Evolutionary conservation across 2,329 filamentous ascomycete species (phyloP), one percentile per base, ranked within the genome.

Genomic region (Microdochium bolleyi): DNA sequence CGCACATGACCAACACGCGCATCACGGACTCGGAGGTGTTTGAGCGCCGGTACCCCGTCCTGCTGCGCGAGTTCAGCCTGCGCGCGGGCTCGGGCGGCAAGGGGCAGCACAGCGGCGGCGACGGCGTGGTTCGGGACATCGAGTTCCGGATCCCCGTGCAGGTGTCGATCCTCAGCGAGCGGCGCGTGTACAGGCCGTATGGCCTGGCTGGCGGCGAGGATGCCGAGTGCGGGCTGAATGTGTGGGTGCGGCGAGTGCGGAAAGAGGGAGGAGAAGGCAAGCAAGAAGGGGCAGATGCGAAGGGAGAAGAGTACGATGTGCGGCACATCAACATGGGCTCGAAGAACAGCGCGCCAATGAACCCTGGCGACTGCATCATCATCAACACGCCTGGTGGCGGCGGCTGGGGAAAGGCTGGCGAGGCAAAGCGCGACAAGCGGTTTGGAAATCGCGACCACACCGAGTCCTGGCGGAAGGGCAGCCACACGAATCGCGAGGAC

Each of bases 201-300:
- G 92, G 92, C 0, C 76, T 96, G 54, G 85, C 84, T 22, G 92
- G 92, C 0, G 92, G 92, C 3, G 85, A 84, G 53, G 87, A 92
- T 56, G 92, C 84, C 0, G 71, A 82, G 60, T 86, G 87, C 50
- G 92, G 92, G 0, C 72, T 92, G 56, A 97, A 97, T 60, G 73
- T 95, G 48, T 97, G 92, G 92, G 84, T 95, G 30, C 76, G 89
- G 8, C 85, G 81, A 55, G 85, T 92, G 51, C 73, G 76, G 58
- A 83, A 82, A 13, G 52, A 57, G 49, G 55, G 54, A 3, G 55
- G 54, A 5, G 55, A 60, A 25, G 58, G 22, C 24, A 16, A 21
- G 52, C 9, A 59, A 52, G n/a, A 53, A 53, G 8, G 1, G 3
- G 61, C 65, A 14, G 64, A 64, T 1, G 60, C 63, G 0, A 66